A percentile compares a stretch with the other conserved stretches of the same genome.
phyloP scores from a whole-genome alignment of 192 early-diverging fungal genomes.

The Gonapodya sp. region DNA sequence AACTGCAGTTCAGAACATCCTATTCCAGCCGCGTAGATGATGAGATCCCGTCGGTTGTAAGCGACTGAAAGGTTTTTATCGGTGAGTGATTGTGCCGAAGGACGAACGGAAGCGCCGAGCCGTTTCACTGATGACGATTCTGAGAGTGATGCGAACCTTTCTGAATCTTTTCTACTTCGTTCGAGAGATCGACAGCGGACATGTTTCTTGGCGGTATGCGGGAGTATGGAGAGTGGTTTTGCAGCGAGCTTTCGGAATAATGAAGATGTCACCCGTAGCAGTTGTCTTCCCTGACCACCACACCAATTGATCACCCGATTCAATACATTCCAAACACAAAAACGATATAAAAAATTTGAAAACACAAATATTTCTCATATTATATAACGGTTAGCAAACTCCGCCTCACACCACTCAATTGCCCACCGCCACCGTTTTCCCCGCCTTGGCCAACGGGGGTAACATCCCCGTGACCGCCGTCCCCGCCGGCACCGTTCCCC shows the following conservation, averaged over 20 bases:
- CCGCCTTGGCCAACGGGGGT: not conserved
- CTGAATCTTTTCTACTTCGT: not conserved
- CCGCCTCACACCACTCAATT: not conserved
- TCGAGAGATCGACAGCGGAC: conserved; percentile 2
- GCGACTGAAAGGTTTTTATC: not conserved
- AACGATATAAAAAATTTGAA: not conserved
- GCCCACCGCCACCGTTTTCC: not conserved
- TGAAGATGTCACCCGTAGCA: too few species aligned
- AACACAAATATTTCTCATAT: too few species aligned
- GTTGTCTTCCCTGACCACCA: too few species aligned
- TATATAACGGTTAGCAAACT: too few species aligned
- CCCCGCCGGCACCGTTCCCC: not conserved
- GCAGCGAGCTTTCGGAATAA: too few species aligned
- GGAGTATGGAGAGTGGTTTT: not conserved
- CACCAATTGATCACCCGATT: too few species aligned
- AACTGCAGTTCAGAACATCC: conserved; percentile 38
- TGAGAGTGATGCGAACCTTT: too few species aligned
- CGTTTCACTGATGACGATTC: too few species aligned
- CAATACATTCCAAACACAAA: not conserved
- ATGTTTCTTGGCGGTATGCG: not conserved
- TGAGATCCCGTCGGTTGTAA: conserved; percentile 50
- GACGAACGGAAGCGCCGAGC: too few species aligned
- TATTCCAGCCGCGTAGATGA: conserved; percentile 57
- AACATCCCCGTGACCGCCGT: too few species aligned
- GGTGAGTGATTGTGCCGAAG: too few species aligned